Percentiles rank a stretch among this genome's conserved stretches.
phyloP scores from a whole-genome alignment of 179 eudicot species.

The Drosera spatulata region DNA sequence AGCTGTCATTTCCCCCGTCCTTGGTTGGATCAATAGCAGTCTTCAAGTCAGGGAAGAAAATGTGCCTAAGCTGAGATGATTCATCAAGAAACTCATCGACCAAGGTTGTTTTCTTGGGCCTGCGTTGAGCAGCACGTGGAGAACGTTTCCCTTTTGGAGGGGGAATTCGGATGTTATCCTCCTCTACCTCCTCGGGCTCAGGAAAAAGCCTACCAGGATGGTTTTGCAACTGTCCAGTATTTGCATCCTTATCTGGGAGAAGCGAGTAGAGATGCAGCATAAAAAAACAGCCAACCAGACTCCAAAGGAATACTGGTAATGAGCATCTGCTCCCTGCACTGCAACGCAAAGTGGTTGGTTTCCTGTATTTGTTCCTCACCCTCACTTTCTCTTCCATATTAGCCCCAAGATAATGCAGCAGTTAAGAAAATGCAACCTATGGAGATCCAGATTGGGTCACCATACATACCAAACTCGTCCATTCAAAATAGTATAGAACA shows the following conservation, averaged over 20 bases:
- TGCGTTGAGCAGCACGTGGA: constrained; percentile 85
- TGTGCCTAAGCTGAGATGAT: constrained; percentile 63
- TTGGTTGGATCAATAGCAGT: constrained; percentile 65
- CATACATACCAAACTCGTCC: too few species aligned
- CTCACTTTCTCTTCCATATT: constrained; percentile 47
- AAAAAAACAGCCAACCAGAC: constrained; percentile 51
- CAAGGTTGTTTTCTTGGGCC: constrained; percentile 49
- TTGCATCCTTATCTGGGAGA: constrained; percentile 25
- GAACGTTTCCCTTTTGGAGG: constrained; percentile 79
- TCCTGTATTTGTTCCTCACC: constrained; percentile 85
- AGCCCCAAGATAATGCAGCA: constrained; percentile 51
- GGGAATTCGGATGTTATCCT: constrained; percentile 73
- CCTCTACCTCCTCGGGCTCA: constrained; percentile 70
- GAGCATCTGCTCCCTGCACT: constrained; percentile 80
- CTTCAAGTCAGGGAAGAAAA: constrained; percentile 66
- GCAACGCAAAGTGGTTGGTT: constrained; percentile 79
- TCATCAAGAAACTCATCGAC: constrained; percentile 95
- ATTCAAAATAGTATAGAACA: too few species aligned
- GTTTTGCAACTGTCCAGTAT: constrained; percentile 17
- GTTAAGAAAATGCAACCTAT: constrained; percentile 56
- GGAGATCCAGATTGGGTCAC: constrained; percentile 26
- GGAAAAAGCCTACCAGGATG: constrained; percentile 20
- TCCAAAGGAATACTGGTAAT: constrained; percentile 36
- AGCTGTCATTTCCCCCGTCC: constrained; percentile 42
- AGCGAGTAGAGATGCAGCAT: constrained; percentile 55